Percentiles rank a stretch among this genome's conserved stretches.
Evolutionary conservation across 208 protist genomes (phyloP).

Genomic region (Acanthamoeba culbertsoni): DNA sequence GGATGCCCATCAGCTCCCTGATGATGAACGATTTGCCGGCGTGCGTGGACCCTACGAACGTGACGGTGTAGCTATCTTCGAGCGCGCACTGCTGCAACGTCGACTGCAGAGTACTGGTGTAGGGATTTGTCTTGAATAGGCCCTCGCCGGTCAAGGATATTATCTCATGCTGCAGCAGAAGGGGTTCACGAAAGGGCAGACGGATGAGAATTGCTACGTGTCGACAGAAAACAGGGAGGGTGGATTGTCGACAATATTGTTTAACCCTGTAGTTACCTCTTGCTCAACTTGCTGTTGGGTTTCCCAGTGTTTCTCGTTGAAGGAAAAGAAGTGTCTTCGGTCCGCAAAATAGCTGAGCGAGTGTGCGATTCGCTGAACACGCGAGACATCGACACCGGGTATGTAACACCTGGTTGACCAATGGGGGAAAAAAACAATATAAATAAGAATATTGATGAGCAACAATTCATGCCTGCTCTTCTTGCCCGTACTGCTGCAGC

Average conservation of each 20-base stretch:
- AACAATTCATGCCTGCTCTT: too few species aligned
- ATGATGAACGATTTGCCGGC: constrained; percentile 12
- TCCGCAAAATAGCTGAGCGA: neutral
- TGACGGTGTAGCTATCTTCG: constrained; percentile 27
- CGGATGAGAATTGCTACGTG: too few species aligned
- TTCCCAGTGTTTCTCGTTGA: neutral
- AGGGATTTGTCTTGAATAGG: neutral
- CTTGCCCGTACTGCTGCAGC: too few species aligned
- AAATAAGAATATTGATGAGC: too few species aligned
- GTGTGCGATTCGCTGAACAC: neutral
- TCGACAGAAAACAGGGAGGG: too few species aligned
- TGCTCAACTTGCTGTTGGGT: neutral
- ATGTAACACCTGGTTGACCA: neutral
- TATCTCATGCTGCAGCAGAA: constrained; percentile 17
- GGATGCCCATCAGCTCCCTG: neutral
- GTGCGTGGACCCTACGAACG: constrained; percentile 6
- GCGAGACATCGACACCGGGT: neutral
- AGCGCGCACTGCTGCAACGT: neutral
- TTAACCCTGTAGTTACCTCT: too few species aligned
- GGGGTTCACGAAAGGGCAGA: too few species aligned
- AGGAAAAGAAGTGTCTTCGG: neutral
- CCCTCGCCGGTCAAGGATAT: neutral
- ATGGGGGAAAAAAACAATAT: neutral
- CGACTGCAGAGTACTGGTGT: neutral
- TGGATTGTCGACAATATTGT: neutral